Evolutionary conservation across 1,284 basidiomycete species (phyloP).

Genomic region (Cutaneotrichosporon daszewskae): DNA sequence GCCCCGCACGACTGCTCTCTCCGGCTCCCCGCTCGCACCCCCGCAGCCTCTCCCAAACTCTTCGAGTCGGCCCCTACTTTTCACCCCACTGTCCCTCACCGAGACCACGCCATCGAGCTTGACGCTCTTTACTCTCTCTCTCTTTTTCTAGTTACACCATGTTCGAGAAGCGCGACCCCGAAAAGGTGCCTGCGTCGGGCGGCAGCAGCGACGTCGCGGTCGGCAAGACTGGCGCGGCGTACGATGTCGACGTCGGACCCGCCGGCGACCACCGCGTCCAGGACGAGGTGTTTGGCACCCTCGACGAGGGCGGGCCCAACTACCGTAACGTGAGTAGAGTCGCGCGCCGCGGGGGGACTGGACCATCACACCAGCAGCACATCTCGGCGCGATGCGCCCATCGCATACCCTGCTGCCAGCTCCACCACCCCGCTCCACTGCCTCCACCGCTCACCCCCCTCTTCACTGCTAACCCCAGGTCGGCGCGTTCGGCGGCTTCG

Average conservation of each 20-base stretch:
- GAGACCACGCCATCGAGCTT: too few species aligned
- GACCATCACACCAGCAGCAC: too few species aligned
- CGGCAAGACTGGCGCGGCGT: not conserved
- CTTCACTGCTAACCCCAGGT: constrained; percentile 4
- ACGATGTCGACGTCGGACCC: constrained; percentile 14
- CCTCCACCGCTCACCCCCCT: not conserved
- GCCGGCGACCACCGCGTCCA: constrained; percentile 8
- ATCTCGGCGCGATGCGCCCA: too few species aligned
- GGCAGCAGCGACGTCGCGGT: not conserved
- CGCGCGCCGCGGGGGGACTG: not conserved
- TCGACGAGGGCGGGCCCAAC: constrained; percentile 26
- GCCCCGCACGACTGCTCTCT: too few species aligned
- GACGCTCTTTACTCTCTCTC: too few species aligned
- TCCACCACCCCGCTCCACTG: not conserved
- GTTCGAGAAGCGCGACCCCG: not conserved
- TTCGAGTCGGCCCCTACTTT: too few species aligned
- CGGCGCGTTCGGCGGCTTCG: constrained; percentile 17
- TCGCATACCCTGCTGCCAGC: not conserved
- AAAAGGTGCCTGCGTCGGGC: too few species aligned
- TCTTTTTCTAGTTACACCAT: not conserved
- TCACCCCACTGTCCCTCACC: too few species aligned
- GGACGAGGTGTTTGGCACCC: constrained; percentile 32
- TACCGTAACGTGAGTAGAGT: constrained; percentile 24
- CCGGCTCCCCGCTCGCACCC: too few species aligned
- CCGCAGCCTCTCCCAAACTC: too few species aligned